phyloP scores from a whole-genome alignment of 768 basidiomycete species.

The Calvatia gigantea region DNA sequence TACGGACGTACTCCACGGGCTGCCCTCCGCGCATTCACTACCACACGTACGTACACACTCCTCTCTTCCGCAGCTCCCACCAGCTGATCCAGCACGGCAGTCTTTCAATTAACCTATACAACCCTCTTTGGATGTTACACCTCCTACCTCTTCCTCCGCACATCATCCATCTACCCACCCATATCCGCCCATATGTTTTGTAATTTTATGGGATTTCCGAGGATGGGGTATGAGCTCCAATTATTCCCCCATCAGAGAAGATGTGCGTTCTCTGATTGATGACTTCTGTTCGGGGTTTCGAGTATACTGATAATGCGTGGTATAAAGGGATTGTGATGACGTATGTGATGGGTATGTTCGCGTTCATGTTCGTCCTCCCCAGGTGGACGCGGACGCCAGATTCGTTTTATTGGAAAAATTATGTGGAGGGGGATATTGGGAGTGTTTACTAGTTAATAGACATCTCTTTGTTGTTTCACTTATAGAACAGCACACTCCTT shows the following conservation, averaged over 20 bases:
- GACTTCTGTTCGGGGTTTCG: conserved; percentile 14
- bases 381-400: conserved; percentile 22
- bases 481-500: neutral
- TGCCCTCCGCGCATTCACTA: conserved; percentile 54
- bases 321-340: conserved; percentile 46
- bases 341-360: conserved; percentile 59
- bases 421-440: neutral
- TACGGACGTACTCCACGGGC: conserved; percentile 69
- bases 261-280: conserved; percentile 37
- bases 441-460: neutral
- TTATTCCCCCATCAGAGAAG: conserved; percentile 47
- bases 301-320: conserved; percentile 3
- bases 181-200: conserved; percentile 86
- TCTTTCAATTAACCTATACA: conserved; percentile 87
- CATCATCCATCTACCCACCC: conserved; percentile 77
- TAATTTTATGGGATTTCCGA: conserved; percentile 91
- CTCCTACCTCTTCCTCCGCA: conserved; percentile 82
- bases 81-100: conserved; percentile 34
- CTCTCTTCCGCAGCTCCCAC: neutral
- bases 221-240: conserved; percentile 52
- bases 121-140: conserved; percentile 90
- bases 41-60: conserved; percentile 46
- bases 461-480: neutral
- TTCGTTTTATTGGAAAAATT: conserved; percentile 21
- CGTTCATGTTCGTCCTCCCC: conserved; percentile 49